A percentile compares a stretch with the other conserved stretches of the same genome.
These are phyloP conservation scores for Elongisporangium senticosum DNA, from an alignment of 352 stramenopile genomes.

Conservation along the genomic window DNA sequence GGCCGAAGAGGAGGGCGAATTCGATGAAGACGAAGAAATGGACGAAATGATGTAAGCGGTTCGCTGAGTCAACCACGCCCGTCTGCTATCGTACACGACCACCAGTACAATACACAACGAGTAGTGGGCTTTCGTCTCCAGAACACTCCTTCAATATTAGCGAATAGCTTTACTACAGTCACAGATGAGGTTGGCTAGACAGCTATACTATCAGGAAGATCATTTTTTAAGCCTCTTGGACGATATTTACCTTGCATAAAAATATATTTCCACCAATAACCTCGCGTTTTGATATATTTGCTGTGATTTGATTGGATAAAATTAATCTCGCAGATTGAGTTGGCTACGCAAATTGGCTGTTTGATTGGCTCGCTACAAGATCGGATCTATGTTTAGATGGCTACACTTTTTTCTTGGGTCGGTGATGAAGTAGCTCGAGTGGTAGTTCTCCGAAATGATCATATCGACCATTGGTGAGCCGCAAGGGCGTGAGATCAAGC, in stretches of 20 bases:
- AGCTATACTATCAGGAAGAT: slow-evolving; percentile 44
- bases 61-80: slow-evolving; percentile 32
- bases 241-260: slow-evolving; percentile 35
- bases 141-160: slow-evolving; percentile 19
- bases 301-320: slow-evolving; percentile 8
- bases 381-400: neutral
- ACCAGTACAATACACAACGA: slow-evolving; percentile 42
- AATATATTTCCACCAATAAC: slow-evolving; percentile 17
- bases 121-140: slow-evolving; percentile 24
- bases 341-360: neutral
- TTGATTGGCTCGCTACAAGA: neutral
- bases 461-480: neutral
- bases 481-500: neutral
- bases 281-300: slow-evolving; percentile 15
- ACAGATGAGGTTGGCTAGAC: slow-evolving; percentile 48
- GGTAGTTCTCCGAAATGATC: neutral
- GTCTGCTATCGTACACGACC: slow-evolving; percentile 42
- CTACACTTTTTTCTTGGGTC: neutral
- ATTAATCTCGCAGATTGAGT: neutral
- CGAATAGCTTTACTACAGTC: slow-evolving; percentile 65
- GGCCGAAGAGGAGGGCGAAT: slow-evolving; percentile 97
- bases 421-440: neutral
- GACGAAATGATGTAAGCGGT: slow-evolving; percentile 90
- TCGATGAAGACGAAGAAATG: slow-evolving; percentile 94
- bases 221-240: slow-evolving; percentile 51